phyloP scores from a whole-genome alignment of 176 grass and related monocot genomes.

The Echinochloa phyllopogon region DNA sequence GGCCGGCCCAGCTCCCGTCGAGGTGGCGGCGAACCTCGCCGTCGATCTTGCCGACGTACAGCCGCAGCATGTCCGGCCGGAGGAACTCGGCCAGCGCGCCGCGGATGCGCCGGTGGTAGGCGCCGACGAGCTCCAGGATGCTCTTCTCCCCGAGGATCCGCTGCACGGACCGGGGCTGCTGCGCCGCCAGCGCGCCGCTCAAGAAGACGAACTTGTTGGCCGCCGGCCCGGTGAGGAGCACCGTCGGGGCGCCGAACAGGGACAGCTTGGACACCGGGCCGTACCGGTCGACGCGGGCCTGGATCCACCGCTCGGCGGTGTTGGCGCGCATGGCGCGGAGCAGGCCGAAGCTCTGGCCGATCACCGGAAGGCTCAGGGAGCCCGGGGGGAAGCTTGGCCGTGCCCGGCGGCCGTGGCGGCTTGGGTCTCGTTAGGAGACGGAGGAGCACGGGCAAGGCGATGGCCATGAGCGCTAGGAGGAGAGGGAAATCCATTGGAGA shows the following conservation, averaged over 20 bases:
- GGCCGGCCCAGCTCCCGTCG: conserved; percentile 41
- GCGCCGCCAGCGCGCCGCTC: conserved; percentile 27
- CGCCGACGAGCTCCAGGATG: conserved; percentile 48
- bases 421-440: background rate
- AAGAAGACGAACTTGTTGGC: conserved; percentile 61
- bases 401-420: background rate
- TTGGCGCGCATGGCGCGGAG: conserved; percentile 61
- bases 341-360: conserved; percentile 57
- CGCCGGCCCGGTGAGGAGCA: conserved; percentile 35
- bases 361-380: conserved; percentile 49
- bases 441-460: conserved; percentile 22
- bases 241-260: conserved; percentile 51
- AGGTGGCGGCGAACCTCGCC: conserved; percentile 55
- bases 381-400: conserved; percentile 43
- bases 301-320: conserved; percentile 52
- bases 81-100: conserved; percentile 57
- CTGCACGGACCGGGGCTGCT: conserved; percentile 46
- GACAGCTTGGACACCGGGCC: conserved; percentile 68
- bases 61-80: conserved; percentile 52
- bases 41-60: conserved; percentile 57
- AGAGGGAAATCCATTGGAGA: conserved; percentile 38
- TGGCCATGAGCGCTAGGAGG: background rate
- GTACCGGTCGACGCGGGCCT: conserved; percentile 32
- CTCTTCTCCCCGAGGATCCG: conserved; percentile 39
- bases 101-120: conserved; percentile 53